Evolutionary conservation across 2,329 filamentous ascomycete species (phyloP), one percentile per base, ranked within the genome.

Genomic region (Hypoxylon sp.): DNA sequence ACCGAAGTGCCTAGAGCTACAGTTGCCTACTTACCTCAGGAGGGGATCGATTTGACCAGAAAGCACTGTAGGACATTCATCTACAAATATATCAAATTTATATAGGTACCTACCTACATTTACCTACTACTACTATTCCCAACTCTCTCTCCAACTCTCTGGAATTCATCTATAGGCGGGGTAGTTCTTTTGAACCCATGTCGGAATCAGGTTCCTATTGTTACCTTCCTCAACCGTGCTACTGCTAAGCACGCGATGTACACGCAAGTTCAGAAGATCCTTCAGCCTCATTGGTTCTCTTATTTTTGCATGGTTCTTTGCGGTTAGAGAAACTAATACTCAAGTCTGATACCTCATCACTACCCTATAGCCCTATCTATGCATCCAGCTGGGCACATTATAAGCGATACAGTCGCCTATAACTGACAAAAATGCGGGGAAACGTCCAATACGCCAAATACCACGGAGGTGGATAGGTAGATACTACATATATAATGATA

Each of bases 211-310:
- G 29, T 47, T 48, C 37, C 9, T 26, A 26, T 50, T 60, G 44
- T 53, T 44, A 68, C 65, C 68, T 70, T 70, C 68, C 65, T 51
- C 17, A 65, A 70, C 59, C 22, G 63, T 70, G 47, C 29, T 39
- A 35, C 37, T 52, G 17, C 26, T 51, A n/a, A 66, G 51, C 51
- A 66, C 44, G 39, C 59, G 6, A 69, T 62, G 26, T 57, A 52
- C 39, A 58, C 24, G 42, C 35, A 33, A 29, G 17, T 13, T 19
- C 17, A 54, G 46, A 50, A 29, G 22, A 11, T 29, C 14, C 37
- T 37, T 31, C 37, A n/a, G 29, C 26, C 17, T 64, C 31, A 59
- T 70, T 51, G 59, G 54, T 26, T 42, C 10, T 59, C 48, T 66
- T 46, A 46, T 62, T 33, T 26, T 11, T 46, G 37, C 44, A 42